Percentiles rank a stretch among this genome's conserved stretches.
These are phyloP conservation scores for Phialophora tarda DNA, from an alignment of 2,329 filamentous ascomycete species.

Conservation along the genomic window DNA sequence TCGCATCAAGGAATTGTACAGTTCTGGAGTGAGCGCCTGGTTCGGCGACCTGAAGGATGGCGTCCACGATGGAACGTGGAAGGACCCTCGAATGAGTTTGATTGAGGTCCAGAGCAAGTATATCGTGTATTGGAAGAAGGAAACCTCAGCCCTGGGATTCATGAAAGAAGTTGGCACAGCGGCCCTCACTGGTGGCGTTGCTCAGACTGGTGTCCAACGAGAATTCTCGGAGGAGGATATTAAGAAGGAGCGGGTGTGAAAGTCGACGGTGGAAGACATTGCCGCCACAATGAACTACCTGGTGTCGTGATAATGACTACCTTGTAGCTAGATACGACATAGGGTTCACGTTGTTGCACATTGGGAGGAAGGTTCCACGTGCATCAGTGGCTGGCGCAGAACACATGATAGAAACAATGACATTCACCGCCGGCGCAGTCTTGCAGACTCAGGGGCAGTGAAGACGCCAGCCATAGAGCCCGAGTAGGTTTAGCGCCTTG, in stretches of 20 bases:
- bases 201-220: constrained; percentile 46
- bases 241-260: constrained; percentile 35
- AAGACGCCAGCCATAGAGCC: constrained; percentile 1
- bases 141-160: constrained; percentile 46
- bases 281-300: neutral
- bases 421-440: constrained; percentile 9
- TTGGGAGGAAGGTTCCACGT: constrained; percentile 12
- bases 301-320: neutral
- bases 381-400: constrained; percentile 21
- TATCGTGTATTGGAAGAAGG: constrained; percentile 48
- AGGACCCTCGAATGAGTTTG: constrained; percentile 56
- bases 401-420: neutral
- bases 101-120: constrained; percentile 51
- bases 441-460: neutral
- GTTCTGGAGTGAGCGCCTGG: constrained; percentile 50
- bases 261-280: neutral
- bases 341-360: neutral
- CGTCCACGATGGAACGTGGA: constrained; percentile 52
- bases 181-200: constrained; percentile 48
- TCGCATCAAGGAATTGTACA: constrained; percentile 56
- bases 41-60: constrained; percentile 59
- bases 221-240: constrained; percentile 39
- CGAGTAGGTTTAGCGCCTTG: constrained; percentile 18
- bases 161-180: constrained; percentile 49
- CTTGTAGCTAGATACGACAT: neutral